A percentile compares a stretch with the other conserved stretches of the same genome.
These are phyloP conservation scores for Megacollybia marginata DNA, from an alignment of 768 basidiomycete genomes.

Conservation along the genomic window DNA sequence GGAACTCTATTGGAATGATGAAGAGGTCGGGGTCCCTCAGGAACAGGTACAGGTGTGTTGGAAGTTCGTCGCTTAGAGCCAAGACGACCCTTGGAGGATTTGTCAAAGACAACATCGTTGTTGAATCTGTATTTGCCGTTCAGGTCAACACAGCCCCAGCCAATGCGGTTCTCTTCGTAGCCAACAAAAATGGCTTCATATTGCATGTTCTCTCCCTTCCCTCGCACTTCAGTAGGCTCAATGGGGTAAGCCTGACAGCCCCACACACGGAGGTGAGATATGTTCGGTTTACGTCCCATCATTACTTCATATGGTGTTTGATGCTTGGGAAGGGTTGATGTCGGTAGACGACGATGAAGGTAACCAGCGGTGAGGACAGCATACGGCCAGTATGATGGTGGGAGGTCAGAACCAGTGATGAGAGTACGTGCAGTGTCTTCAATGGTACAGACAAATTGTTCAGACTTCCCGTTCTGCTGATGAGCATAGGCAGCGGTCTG, in stretches of 20 bases:
- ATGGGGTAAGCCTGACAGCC: constrained; percentile 18
- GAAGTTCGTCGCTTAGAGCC: neutral
- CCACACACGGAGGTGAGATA: constrained; percentile 21
- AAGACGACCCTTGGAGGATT: neutral
- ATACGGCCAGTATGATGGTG: no score
- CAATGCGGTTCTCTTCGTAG: neutral
- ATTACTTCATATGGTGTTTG: no score
- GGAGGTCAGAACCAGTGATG: no score
- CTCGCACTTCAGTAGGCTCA: constrained; percentile 12
- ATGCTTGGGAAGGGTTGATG: no score
- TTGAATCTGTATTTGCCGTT: neutral
- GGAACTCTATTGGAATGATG: neutral
- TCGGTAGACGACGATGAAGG: no score
- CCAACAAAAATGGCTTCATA: constrained; percentile 16
- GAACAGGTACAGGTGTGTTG: neutral
- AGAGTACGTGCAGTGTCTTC: no score
- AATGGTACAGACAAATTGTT: no score
- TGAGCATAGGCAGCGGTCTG: no score
- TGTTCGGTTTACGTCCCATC: constrained; percentile 14
- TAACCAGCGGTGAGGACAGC: no score
- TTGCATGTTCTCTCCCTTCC: constrained; percentile 7
- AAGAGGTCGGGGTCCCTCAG: neutral
- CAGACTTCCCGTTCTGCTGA: no score
- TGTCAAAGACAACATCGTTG: neutral
- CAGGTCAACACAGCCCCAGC: neutral